Base-by-base conservation (phyloP, 441 rosid species). In the Omphalea diandra region DNA sequence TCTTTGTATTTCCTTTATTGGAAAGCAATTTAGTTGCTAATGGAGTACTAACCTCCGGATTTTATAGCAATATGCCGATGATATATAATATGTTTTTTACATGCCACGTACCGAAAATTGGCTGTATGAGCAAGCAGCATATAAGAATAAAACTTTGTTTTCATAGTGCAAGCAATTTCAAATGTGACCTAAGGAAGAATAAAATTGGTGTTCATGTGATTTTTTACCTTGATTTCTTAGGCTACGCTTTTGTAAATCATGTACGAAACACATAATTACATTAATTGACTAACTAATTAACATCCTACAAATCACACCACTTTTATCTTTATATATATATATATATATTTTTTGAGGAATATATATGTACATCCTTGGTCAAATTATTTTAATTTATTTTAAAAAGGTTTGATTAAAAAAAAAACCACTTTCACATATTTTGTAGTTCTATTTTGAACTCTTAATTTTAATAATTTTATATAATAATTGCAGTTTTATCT, bases 191-290 rank as follows among this genome's bases (percentile, higher is more conserved):
- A 27, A 49, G 56, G 27, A 47, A 47, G 54, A 32, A 44, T 65
- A 46, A 62, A 33, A 20, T 7, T 62, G 27, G 26, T 22, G 54
- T 52, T 67, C 74, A 73, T 55, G 70, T 46, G 70, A 71, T 40
- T 40, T 50, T 67, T 63, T 0, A 15, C 29, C 15, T 3, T 33
- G 7, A 1, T 27, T 60, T 36, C 22, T 11, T 57, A 15, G 55
- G 55, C 47, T 31, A 15, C 54, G 57, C 67, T 32, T 59, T 27
- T 26, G 59, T 24, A 63, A 47, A 62, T 71, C 79, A 67, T 55
- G 73, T 29, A 12, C 7, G 7, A 14, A 35, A 33, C 14, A 35
- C n/a, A 47, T 47, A 18, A 4, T 3, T 46, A 47, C 4, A 15
- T 15, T 43, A 46, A 33, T 40, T 62, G 5, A 11, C 24, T 22